phyloP scores from a whole-genome alignment of 2,329 filamentous ascomycete genomes.

The Ophiognomonia clavigignenti-juglandacearum region DNA sequence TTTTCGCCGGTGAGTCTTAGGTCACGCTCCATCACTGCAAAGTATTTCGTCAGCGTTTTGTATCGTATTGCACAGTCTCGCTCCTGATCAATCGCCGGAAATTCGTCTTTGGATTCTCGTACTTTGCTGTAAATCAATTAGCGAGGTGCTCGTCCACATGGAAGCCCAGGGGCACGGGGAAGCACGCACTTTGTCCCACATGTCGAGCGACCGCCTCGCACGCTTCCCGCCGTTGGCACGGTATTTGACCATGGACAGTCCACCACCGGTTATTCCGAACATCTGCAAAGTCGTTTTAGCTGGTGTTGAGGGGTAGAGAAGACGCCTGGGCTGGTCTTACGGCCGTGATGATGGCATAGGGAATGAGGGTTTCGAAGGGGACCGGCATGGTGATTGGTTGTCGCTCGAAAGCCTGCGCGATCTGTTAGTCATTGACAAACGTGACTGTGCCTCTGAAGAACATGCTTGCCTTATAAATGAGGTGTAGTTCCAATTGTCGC shows the following conservation, averaged over 20 bases:
- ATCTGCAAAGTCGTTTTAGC: constrained; percentile 39
- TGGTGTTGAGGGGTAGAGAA: constrained; percentile 7
- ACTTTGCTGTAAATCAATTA: constrained; percentile 45
- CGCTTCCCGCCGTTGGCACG: constrained; percentile 58
- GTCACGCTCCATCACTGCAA: constrained; percentile 61
- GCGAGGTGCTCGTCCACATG: no score
- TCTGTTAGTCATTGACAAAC: constrained; percentile 12
- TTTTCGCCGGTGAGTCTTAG: constrained; percentile 54
- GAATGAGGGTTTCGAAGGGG: constrained; percentile 60
- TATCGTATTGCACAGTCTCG: no score
- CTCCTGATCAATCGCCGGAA: no score
- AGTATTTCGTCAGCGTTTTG: constrained; percentile 17
- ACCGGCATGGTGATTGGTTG: constrained; percentile 47
- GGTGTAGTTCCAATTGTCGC: constrained; percentile 1
- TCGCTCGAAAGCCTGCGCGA: constrained; percentile 13
- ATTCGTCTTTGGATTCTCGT: no score
- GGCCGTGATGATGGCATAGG: constrained; percentile 59
- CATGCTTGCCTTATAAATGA: neutral
- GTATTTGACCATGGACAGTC: constrained; percentile 51
- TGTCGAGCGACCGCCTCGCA: constrained; percentile 54
- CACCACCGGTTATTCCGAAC: constrained; percentile 57
- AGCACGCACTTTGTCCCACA: constrained; percentile 53
- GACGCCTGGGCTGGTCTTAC: constrained; percentile 36
- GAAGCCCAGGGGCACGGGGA: no score
- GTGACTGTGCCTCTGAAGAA: neutral